Evolutionary conservation across 805 yeast genomes (phyloP), one percentile per base, ranked within the genome.

Genomic region (Candida chilensis): DNA sequence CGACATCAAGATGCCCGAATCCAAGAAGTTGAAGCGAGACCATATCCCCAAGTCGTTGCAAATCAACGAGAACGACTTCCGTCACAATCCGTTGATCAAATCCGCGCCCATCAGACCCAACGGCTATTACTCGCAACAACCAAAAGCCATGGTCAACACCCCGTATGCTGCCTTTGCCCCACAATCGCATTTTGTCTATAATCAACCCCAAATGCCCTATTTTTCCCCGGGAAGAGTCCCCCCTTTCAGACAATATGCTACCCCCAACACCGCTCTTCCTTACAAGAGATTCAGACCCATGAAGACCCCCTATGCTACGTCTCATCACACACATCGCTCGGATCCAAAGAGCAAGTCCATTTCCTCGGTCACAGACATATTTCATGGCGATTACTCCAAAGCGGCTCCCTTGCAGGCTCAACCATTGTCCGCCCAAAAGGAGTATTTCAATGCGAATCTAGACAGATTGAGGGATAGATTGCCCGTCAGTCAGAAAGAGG

Each of bases 331-430:
- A 14, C 8, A 15, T 8, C 31, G 27, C 5, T 13, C 26, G 3
- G 32, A 29, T 16, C 38, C 33, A 24, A 31, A 18, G 17, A 13
- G 16, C 5, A 27, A 27, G 12, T 27, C 17, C 28, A 24, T 24
- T 24, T 24, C 19, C 8, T 27, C 48, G 3, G 65, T 60, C 2
- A 48, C 60, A 4, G 71, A 64, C 37, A 64, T 64, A 5, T 64
- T 53, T 37, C 56, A 48, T 28, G 62, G 58, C 1, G 65, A 59
- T 33, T 45, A 43, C 27, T 42, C 52, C 21, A 50, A 50, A 29
- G 54, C 47, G 2, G 68, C 68, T 1, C 71, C 70, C 7, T 34
- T 57, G 25, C 45, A 43, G 18, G 54, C 66, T 16, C 71, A 64
- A 40, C 69, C 71, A 9, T 49, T 63, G 5, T 54, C 63, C 19